A percentile compares a stretch with the other conserved stretches of the same genome.
Evolutionary conservation across 345 rosid genomes (phyloP).

Genomic region (Linum trigynum): DNA sequence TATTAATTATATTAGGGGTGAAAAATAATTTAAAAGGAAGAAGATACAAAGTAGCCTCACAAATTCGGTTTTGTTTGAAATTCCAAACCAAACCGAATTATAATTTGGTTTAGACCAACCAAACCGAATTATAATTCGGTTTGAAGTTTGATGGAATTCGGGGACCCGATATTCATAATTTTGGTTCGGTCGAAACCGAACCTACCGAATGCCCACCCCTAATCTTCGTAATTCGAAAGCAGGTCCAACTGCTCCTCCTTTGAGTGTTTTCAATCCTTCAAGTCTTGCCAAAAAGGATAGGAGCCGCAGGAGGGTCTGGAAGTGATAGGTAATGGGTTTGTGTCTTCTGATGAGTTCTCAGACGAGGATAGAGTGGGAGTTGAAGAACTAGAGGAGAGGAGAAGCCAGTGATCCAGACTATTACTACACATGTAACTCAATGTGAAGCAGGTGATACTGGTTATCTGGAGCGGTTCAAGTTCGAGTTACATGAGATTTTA

Average conservation of each 20-base stretch:
- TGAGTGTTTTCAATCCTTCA: conserved; percentile 4
- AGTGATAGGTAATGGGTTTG: conserved; percentile 20
- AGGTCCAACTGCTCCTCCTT: conserved; percentile 37
- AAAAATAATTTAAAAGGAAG: no score
- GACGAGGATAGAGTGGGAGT: conserved; percentile 48
- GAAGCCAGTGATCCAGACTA: conserved; percentile 17
- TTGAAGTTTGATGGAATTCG: no score
- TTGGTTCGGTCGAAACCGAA: no score
- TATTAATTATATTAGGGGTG: no score
- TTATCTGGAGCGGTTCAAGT: conserved; percentile 56
- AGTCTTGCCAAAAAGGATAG: conserved; percentile 41
- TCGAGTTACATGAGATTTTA: conserved; percentile 73
- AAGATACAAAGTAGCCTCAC: no score
- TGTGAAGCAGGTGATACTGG: conserved; percentile 22
- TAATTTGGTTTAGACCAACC: no score
- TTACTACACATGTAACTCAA: conserved; percentile 15
- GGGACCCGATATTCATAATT: no score
- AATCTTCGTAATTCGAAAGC: conserved; percentile 50
- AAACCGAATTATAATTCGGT: no score
- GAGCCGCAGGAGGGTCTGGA: conserved; percentile 29
- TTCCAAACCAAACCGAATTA: no score
- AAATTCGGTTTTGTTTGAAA: no score
- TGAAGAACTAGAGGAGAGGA: conserved; percentile 33
- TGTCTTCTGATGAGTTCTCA: conserved; percentile 66
- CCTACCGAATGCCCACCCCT: no score